Conservation (phyloP, 2,329 filamentous ascomycete species). For the Thelonectria rubi region DNA sequence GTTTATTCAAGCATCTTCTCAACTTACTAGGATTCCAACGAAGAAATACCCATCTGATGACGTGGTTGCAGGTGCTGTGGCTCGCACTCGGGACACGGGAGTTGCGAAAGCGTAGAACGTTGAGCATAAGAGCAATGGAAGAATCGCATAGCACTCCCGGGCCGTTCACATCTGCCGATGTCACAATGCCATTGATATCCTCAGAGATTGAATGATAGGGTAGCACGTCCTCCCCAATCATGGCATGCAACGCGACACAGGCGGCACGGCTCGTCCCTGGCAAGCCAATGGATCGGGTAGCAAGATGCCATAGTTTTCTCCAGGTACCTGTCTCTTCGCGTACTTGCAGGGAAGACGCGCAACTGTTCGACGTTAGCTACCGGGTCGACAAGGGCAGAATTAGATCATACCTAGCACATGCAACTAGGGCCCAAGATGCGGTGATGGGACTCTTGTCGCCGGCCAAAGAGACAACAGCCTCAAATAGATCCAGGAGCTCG, state of each 20-base stretch:
- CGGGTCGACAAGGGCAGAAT: conserved; percentile 19
- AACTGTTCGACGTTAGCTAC: conserved; percentile 45
- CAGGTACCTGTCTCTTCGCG: conserved; percentile 59
- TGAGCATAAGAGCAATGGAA: conserved; percentile 76
- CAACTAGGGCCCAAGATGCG: conserved; percentile 85
- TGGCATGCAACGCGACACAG: conserved; percentile 74
- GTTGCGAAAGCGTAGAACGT: conserved; percentile 72
- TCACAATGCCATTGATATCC: conserved; percentile 76
- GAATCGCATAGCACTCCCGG: conserved; percentile 83
- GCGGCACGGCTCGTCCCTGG: conserved; percentile 78
- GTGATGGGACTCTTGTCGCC: conserved; percentile 74
- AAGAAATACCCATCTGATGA: conserved; percentile 83
- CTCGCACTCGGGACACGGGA: conserved; percentile 74
- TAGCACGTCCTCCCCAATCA: conserved; percentile 74
- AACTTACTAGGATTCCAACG: conserved; percentile 84
- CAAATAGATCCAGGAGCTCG: conserved; percentile 64
- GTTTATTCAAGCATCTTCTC: not conserved
- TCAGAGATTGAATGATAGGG: conserved; percentile 73
- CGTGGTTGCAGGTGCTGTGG: conserved; percentile 72
- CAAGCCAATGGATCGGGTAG: conserved; percentile 75
- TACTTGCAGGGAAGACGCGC: conserved; percentile 37
- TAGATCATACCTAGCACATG: conserved; percentile 73
- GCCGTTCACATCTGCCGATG: conserved; percentile 82
- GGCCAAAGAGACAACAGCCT: conserved; percentile 65
- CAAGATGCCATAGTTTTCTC: conserved; percentile 79